phyloP scores from a whole-genome alignment of 2,329 filamentous ascomycete genomes.

The Pseudogymnoascus verrucosus region DNA sequence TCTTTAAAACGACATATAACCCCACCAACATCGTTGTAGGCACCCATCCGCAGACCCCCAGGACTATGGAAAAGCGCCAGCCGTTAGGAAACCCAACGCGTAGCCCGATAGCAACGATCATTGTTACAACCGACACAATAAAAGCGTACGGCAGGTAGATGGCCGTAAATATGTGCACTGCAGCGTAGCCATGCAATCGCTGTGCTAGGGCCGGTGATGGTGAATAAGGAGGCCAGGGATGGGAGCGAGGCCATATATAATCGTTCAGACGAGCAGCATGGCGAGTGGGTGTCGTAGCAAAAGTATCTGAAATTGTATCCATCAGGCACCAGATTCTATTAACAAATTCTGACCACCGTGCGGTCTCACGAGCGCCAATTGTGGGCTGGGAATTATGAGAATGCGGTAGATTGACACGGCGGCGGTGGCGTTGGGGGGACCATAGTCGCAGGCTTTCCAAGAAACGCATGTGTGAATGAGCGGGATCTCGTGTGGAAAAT shows the following conservation, averaged over 20 bases:
- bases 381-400: not conserved
- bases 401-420: not conserved
- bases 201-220: not conserved
- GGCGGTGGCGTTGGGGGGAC: not conserved
- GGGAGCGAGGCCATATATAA: not conserved
- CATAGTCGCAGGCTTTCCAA: constrained; percentile 2
- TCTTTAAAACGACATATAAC: not conserved
- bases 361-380: not conserved
- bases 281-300: not conserved
- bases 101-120: not conserved
- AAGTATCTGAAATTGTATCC: not conserved
- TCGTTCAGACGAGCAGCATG: not conserved
- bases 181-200: not conserved
- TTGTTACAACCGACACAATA: constrained; percentile 1
- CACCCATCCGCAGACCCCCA: not conserved
- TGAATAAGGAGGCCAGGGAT: not conserved
- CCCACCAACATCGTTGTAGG: not conserved
- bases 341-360: not conserved
- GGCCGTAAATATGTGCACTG: not conserved
- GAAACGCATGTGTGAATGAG: not conserved
- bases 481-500: not conserved
- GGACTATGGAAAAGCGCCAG: not conserved
- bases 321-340: not conserved
- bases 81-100: not conserved
- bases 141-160: not conserved